phyloP scores from a whole-genome alignment of 495 filamentous ascomycete genomes.

The Tuber aestivum region DNA sequence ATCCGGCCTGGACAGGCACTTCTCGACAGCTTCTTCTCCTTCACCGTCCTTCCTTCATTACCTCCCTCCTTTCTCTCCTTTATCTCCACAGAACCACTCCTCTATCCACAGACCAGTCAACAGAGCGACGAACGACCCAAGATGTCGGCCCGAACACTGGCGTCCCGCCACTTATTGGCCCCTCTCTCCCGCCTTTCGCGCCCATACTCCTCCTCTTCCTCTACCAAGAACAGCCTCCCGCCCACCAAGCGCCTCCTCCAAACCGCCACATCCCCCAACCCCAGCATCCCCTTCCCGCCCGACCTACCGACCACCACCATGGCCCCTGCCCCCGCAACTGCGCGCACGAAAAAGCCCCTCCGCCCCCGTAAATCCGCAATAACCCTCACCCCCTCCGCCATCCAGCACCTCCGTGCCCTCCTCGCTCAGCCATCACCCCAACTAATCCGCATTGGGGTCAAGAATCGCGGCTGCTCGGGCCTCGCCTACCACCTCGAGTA shows the following conservation, averaged over 20 bases:
- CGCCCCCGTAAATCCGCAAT: constrained; percentile 86
- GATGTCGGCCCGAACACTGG: background rate
- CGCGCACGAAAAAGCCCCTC: constrained; percentile 50
- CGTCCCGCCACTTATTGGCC: background rate
- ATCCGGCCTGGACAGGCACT: background rate
- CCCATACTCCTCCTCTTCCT: background rate
- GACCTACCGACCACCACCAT: background rate
- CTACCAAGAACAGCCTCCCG: background rate
- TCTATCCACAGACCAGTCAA: background rate
- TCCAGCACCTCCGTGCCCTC: constrained; percentile 65
- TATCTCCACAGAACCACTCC: background rate
- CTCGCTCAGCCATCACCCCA: constrained; percentile 79
- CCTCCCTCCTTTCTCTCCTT: background rate
- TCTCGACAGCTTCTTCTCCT: background rate
- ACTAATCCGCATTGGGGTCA: constrained; percentile 87
- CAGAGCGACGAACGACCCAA: background rate
- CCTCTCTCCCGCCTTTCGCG: background rate
- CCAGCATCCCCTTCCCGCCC: background rate
- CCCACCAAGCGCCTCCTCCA: background rate
- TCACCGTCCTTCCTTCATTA: background rate
- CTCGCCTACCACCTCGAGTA: constrained; percentile 94
- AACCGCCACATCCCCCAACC: background rate
- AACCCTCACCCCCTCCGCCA: constrained; percentile 70
- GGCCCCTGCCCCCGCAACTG: background rate
- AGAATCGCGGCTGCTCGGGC: constrained; percentile 91